Evolutionary conservation across 1,284 basidiomycete species (phyloP).

Genomic region (Thelephora terrestris): DNA sequence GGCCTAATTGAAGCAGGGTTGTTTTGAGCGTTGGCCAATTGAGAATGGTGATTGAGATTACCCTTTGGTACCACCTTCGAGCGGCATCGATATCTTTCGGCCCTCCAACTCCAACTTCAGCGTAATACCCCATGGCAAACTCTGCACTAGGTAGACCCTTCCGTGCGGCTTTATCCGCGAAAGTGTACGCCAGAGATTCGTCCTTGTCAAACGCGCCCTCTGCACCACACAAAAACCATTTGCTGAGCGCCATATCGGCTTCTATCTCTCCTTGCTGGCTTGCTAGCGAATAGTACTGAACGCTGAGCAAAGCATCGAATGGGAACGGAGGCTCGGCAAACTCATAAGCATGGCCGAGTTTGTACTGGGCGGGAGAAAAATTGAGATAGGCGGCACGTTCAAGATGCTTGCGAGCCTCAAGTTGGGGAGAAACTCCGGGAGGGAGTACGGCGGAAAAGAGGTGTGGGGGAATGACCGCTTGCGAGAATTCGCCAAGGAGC

Average conservation of each 20-base stretch:
- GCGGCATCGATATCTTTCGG: slow-evolving; percentile 57
- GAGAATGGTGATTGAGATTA: slow-evolving; percentile 18
- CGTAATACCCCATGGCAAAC: slow-evolving; percentile 93
- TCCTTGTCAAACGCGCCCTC: slow-evolving; percentile 82
- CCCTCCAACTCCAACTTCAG: slow-evolving; percentile 71
- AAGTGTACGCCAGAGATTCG: slow-evolving; percentile 78
- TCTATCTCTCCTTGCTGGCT: slow-evolving; percentile 81
- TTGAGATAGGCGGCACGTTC: slow-evolving; percentile 81
- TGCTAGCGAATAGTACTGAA: slow-evolving; percentile 87
- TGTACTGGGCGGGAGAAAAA: slow-evolving; percentile 88
- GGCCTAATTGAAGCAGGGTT: slow-evolving; percentile 34
- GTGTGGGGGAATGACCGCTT: slow-evolving; percentile 42
- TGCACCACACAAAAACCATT: slow-evolving; percentile 91
- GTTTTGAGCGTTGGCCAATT: slow-evolving; percentile 2
- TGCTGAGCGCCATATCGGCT: slow-evolving; percentile 92
- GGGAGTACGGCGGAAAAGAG: slow-evolving; percentile 46
- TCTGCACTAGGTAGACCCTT: slow-evolving; percentile 77
- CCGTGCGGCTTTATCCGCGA: slow-evolving; percentile 85
- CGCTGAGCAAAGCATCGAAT: slow-evolving; percentile 83
- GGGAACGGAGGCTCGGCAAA: slow-evolving; percentile 80
- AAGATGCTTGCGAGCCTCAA: slow-evolving; percentile 48
- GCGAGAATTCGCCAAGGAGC: slow-evolving; percentile 70
- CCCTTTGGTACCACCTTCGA: slow-evolving; percentile 60
- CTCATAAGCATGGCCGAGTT: slow-evolving; percentile 87
- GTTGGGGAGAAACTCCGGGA: slow-evolving; percentile 24